Evolutionary conservation across 2,329 filamentous ascomycete genomes (phyloP).

Genomic region (Talaromyces sp.): DNA sequence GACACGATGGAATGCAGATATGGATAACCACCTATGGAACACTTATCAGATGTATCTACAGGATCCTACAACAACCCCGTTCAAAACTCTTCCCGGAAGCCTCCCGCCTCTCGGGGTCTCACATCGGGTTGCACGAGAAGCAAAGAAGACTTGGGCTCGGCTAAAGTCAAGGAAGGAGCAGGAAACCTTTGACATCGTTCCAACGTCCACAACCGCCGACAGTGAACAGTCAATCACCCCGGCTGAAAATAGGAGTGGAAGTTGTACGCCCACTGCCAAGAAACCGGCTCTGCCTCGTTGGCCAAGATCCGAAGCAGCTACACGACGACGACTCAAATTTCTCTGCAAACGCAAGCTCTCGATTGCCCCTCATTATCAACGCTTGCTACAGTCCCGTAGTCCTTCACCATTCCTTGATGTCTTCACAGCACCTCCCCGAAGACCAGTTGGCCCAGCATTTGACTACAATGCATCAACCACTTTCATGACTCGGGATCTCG

Average conservation of each 20-base stretch:
- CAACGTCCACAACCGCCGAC: not conserved
- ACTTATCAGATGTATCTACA: conserved; percentile 64
- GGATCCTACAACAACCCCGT: conserved; percentile 63
- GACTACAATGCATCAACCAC: conserved; percentile 24
- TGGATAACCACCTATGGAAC: conserved; percentile 65
- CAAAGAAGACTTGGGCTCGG: conserved; percentile 58
- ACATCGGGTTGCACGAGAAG: conserved; percentile 59
- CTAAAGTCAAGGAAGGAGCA: conserved; percentile 34
- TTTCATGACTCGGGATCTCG: conserved; percentile 44
- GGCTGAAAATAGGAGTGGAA: conserved; percentile 47
- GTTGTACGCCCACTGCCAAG: conserved; percentile 45
- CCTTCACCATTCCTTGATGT: conserved; percentile 55
- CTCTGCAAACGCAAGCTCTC: conserved; percentile 61
- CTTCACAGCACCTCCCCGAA: conserved; percentile 29
- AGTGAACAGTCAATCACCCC: conserved; percentile 29
- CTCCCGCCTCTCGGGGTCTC: conserved; percentile 63
- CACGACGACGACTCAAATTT: conserved; percentile 55
- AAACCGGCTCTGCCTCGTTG: conserved; percentile 43
- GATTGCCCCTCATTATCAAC: conserved; percentile 62
- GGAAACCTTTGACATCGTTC: conserved; percentile 10
- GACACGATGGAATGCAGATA: conserved; percentile 56
- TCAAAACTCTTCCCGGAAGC: conserved; percentile 63
- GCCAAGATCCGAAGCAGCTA: conserved; percentile 57
- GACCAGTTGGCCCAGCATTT: not conserved
- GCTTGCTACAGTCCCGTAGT: conserved; percentile 57